These are phyloP conservation scores for Metarhizium sp. DNA, from an alignment of 2,329 filamentous ascomycete species.

Conservation along the genomic window DNA sequence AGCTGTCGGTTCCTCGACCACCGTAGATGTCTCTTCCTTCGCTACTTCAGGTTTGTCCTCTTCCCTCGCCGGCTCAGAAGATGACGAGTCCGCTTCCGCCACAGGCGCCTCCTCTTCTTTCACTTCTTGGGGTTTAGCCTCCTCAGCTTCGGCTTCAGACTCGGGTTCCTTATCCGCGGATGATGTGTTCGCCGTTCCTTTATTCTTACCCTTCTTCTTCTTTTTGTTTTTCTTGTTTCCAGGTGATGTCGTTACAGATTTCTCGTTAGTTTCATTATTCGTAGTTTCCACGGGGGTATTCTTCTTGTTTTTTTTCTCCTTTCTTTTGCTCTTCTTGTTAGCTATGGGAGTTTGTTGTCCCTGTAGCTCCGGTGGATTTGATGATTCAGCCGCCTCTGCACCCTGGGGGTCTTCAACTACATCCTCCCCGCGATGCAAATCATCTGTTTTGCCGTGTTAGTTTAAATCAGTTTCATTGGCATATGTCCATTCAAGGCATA, in stretches of 20 bases:
- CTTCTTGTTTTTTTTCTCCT: slow-evolving; percentile 10
- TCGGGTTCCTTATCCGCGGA: slow-evolving; percentile 1
- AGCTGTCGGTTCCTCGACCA: neutral
- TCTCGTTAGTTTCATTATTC: slow-evolving; percentile 10
- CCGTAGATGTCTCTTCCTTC: neutral
- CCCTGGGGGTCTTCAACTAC: slow-evolving; percentile 2
- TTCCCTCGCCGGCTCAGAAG: neutral
- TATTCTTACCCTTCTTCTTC: slow-evolving; percentile 14
- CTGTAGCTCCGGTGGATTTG: slow-evolving; percentile 3
- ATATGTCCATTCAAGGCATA: neutral
- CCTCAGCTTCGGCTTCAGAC: slow-evolving; percentile 8
- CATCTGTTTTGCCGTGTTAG: neutral
- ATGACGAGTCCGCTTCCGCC: neutral
- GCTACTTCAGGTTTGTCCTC: no score
- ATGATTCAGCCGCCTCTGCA: neutral
- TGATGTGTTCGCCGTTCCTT: neutral
- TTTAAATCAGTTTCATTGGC: neutral
- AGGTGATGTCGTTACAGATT: slow-evolving; percentile 6
- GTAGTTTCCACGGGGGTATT: slow-evolving; percentile 6
- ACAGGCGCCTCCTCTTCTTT: neutral
- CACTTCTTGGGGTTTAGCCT: neutral
- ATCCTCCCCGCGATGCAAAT: neutral
- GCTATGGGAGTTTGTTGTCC: slow-evolving; percentile 6
- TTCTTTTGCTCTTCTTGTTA: slow-evolving; percentile 8
- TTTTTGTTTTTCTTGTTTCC: slow-evolving; percentile 17